phyloP scores from a whole-genome alignment of 2,329 filamentous ascomycete species.

The Penicillium sp. region DNA sequence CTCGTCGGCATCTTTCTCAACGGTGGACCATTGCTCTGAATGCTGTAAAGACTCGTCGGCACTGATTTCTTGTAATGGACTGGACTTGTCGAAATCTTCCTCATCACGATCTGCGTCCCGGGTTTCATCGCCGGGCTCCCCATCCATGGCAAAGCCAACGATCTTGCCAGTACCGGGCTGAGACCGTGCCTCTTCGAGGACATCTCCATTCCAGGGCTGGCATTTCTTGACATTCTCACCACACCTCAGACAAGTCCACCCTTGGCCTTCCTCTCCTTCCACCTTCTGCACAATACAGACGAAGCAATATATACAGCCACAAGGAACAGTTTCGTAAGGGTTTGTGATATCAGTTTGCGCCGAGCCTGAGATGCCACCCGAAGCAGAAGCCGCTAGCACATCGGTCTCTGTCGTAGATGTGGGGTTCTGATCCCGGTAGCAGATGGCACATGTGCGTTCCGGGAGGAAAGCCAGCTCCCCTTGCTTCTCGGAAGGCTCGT shows the following conservation, averaged over 20 bases:
- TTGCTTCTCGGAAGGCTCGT: slow-evolving; percentile 52
- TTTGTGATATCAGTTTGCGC: slow-evolving; percentile 94
- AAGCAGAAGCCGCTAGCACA: slow-evolving; percentile 65
- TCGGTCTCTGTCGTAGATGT: slow-evolving; percentile 71
- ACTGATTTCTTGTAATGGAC: slow-evolving; percentile 29
- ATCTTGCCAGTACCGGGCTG: slow-evolving; percentile 40
- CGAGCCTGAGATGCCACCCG: slow-evolving; percentile 79
- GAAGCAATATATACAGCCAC: slow-evolving; percentile 93
- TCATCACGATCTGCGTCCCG: slow-evolving; percentile 10
- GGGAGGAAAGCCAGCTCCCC: slow-evolving; percentile 85
- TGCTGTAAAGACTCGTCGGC: slow-evolving; percentile 37
- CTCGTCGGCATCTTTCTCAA: slow-evolving; percentile 32
- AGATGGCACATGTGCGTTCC: slow-evolving; percentile 93
- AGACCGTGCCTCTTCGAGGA: slow-evolving; percentile 55
- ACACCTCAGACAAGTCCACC: slow-evolving; percentile 88
- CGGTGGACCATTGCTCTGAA: slow-evolving; percentile 40
- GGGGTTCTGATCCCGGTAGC: slow-evolving; percentile 90
- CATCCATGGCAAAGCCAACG: slow-evolving; percentile 44
- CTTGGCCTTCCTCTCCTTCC: slow-evolving; percentile 90
- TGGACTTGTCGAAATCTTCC: slow-evolving; percentile 15
- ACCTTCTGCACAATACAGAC: slow-evolving; percentile 89
- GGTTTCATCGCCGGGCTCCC: slow-evolving; percentile 18
- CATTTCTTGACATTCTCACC: slow-evolving; percentile 82
- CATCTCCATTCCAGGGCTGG: slow-evolving; percentile 87
- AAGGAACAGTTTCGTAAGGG: slow-evolving; percentile 87